Conservation (phyloP, 306 rosid species). For the Prinsepia uniflora region DNA sequence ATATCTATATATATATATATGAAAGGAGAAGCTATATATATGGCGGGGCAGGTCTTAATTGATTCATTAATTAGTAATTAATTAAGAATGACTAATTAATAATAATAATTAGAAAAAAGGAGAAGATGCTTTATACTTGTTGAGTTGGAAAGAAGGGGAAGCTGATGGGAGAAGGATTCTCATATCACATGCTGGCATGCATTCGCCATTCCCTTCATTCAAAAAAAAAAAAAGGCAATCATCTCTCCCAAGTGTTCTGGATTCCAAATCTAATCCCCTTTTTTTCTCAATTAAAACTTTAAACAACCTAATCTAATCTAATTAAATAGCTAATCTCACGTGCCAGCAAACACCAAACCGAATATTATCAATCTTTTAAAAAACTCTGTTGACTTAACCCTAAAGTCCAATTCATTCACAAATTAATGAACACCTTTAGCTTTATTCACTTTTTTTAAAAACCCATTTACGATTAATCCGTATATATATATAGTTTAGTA, state of each 20-base stretch:
- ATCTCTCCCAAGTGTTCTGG: constrained; percentile 40
- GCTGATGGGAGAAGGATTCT: constrained; percentile 31
- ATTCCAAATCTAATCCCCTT: constrained; percentile 39
- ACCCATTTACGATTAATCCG: not conserved
- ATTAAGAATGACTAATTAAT: constrained; percentile 2
- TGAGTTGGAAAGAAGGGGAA: constrained; percentile 40
- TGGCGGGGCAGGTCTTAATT: too few relatives aligned
- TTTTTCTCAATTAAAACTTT: constrained; percentile 19
- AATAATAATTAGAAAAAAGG: constrained; percentile 10
- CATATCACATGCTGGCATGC: constrained; percentile 29
- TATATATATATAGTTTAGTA: too few relatives aligned
- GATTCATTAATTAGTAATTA: too few relatives aligned
- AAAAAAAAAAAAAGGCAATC: constrained; percentile 24
- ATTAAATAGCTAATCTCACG: too few relatives aligned
- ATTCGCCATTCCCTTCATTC: constrained; percentile 19
- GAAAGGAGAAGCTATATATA: too few relatives aligned
- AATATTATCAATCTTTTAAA: not conserved
- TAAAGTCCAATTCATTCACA: constrained; percentile 20
- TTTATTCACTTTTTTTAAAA: constrained; percentile 5
- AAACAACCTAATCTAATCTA: too few relatives aligned
- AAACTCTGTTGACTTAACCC: constrained; percentile 28
- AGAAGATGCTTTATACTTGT: constrained; percentile 32
- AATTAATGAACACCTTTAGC: not conserved
- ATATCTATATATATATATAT: too few relatives aligned
- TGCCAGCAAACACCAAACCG: too few relatives aligned